Base-by-base conservation (phyloP, 805 yeast species). In the Metschnikowia drakensbergensis region DNA sequence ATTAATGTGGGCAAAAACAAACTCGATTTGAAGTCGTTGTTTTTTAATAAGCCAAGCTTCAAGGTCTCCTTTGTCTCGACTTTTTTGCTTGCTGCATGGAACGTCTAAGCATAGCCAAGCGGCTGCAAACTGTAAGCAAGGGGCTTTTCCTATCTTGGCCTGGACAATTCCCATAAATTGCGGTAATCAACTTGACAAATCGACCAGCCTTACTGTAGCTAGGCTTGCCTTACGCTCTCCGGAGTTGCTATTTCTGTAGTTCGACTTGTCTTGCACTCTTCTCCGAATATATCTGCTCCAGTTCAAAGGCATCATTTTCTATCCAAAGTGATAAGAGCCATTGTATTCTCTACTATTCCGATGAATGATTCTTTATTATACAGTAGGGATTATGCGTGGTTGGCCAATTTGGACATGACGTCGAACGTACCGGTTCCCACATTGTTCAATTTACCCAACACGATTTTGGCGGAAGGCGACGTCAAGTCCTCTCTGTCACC, bases 351-450 rank as follows among this genome's bases (percentile, higher is more conserved):
- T 17, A 17, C 17, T 17, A 17, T 17, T 17, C 17, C 17, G 17
- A 17, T 17, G 17, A 17, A 17, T 28, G 30, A 28, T 6, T 33
- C 23, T 25, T 31, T 23, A 40, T 40, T 32, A 23, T 32, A 30
- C 32, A 40, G 11, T 35, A n/a, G 28, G 5, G 28, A 22, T 25
- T 34, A 42, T 42, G 45, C 41, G n/a, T 42, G 40, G 44, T 17
- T 33, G 30, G 50, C 48, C 47, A 52, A 49, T 49, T 67, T 68
- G 13, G 83, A 73, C 64, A 80, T 69, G 47, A 94, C 77, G 65
- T 94, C 99, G 66, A 94, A 95, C 37, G 94, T 79, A 53, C 99
- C 99, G 6, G 99, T 94, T 67, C 99, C 99, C 47, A 90, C 96
- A 54, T 82, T 82, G 51, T 90, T 81, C 60, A 94, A 76, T 68